Evolutionary conservation across 176 grass and related monocot genomes (phyloP), one percentile per base, ranked within the genome.

Genomic region (Oryza longistaminata): DNA sequence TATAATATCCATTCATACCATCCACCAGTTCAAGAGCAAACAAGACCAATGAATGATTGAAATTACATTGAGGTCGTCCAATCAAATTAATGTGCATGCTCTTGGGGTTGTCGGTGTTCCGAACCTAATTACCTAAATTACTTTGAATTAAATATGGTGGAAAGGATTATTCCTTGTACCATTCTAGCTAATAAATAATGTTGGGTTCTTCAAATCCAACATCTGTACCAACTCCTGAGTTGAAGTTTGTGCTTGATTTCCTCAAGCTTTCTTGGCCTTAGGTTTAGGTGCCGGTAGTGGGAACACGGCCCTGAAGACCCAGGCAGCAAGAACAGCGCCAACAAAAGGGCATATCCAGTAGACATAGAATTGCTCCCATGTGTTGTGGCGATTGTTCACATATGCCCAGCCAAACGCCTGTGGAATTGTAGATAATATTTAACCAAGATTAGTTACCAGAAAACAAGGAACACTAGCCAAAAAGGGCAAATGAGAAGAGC

Each of bases 331-430:
- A 85, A 95, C 82, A 48, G 93, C 91, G 45, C 93, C 96, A 62
- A 95, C 17, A 17, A 98, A 98, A 15, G 96, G 96, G 90, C 96
- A 92, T 91, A 98, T 98, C 96, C 96, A 98, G 74, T 98, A 98
- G n/a, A 98, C 96, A 15, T 98, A 98, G 64, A 98, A 92, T 76
- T 98, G 96, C 50, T 98, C 96, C 93, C 93, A 98, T 0, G 93
- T 98, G 83, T 98, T 90, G 83, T 98, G 96, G 9, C 80, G 87
- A 58, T 93, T 84, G 77, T 93, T 90, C 65, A 98, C 80, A 85
- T 95, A 98, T 5, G 96, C 96, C 96, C 96, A 98, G 26, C 96
- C 96, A 90, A 95, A 98, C 40, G 96, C 96, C 96, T 98, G 85
- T 15, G 64, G 21, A 24, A 62, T 62, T 24, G 58, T 62, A 8